Conservation (phyloP, 73 alveolate species). For the Tetrahymena malaccensis region DNA sequence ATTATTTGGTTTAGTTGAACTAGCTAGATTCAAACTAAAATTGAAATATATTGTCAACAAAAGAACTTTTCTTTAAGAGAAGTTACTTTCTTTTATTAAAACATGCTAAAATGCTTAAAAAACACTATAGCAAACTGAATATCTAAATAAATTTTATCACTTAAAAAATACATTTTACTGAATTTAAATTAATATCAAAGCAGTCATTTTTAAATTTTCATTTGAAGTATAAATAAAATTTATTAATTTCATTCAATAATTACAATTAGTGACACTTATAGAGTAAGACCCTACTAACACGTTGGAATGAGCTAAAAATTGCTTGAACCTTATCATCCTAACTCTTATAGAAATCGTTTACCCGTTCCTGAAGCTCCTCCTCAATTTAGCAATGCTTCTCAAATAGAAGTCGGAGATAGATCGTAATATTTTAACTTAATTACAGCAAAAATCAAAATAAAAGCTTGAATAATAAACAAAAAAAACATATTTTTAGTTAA, state of each 20-base stretch:
- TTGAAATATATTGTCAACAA: not conserved
- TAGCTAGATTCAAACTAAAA: not conserved
- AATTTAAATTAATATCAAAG: not conserved
- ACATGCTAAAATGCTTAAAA: not conserved
- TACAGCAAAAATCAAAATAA: not conserved
- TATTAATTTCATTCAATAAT: not conserved
- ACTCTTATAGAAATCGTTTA: slow-evolving; percentile 31
- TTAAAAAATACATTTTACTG: too few species aligned
- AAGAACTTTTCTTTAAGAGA: not conserved
- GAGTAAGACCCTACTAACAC: slow-evolving; percentile 34
- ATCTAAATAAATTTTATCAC: too few species aligned
- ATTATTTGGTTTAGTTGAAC: not conserved
- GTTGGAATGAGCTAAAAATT: slow-evolving; percentile 26
- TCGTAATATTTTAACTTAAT: not conserved
- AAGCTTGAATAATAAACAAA: not conserved
- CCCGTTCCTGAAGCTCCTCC: slow-evolving; percentile 46
- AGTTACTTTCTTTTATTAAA: not conserved
- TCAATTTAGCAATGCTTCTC: slow-evolving; percentile 28
- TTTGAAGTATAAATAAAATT: not conserved
- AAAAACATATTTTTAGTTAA: not conserved
- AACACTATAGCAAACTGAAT: not conserved
- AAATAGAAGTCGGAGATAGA: slow-evolving; percentile 43
- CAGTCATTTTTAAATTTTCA: not conserved
- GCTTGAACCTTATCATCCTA: slow-evolving; percentile 28
- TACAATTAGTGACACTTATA: slow-evolving; percentile 15